Conservation (phyloP, 495 filamentous ascomycete species). For the Lasiosphaeria hispida region DNA sequence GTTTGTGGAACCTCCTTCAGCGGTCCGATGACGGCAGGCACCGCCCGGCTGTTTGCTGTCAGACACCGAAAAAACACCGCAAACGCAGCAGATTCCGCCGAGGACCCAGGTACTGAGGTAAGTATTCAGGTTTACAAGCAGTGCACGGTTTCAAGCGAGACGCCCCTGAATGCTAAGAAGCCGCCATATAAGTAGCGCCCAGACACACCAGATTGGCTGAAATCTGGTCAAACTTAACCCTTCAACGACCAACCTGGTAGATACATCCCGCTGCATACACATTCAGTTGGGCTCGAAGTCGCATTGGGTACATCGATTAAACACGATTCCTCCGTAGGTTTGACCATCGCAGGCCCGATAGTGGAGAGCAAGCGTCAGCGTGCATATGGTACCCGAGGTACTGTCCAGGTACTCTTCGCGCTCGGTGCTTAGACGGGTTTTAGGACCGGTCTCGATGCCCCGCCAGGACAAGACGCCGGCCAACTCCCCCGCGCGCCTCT, state of each 20-base stretch:
- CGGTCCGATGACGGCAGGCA: conserved; percentile 16
- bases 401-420: conserved; percentile 31
- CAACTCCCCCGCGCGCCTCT: conserved; percentile 65
- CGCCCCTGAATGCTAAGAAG: too few species aligned
- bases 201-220: not conserved
- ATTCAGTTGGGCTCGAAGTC: not conserved
- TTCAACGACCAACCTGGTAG: too few species aligned
- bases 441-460: conserved; percentile 42
- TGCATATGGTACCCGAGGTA: conserved; percentile 29
- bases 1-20: not conserved
- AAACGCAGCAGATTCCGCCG: conserved; percentile 1
- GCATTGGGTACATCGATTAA: not conserved
- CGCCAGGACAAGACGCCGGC: conserved; percentile 47
- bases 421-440: conserved; percentile 27
- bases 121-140: not conserved
- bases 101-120: too few species aligned
- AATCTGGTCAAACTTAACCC: not conserved
- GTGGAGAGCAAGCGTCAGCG: conserved; percentile 14
- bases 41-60: conserved; percentile 3
- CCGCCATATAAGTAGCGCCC: not conserved
- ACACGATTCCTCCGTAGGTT: not conserved
- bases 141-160: not conserved
- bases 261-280: not conserved
- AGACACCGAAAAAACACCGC: conserved; percentile 18
- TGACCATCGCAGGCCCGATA: conserved; percentile 3